Evolutionary conservation across 2,329 filamentous ascomycete genomes (phyloP), one percentile per base, ranked within the genome.

Genomic region (Xylaria sp.): DNA sequence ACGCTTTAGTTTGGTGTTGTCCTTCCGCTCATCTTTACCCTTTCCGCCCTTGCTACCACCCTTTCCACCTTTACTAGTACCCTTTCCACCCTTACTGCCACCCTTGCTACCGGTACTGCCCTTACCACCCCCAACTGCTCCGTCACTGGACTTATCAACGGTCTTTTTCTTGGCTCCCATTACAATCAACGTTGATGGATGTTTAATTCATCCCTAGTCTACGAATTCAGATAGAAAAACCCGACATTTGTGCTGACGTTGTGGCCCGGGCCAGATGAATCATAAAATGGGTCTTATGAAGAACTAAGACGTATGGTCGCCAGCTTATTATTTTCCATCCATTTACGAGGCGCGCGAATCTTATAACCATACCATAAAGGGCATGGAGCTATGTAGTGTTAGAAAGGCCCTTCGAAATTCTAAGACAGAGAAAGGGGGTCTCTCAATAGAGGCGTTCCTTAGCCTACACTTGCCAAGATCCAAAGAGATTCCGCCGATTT

Each of bases 111-210:
- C 60, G n/a, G n/a, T n/a, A n/a, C n/a, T n/a, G n/a, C 54, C 50
- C 50, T 63, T 63, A 9, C 55, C 48, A 6, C 48, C 51, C 4
- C 52, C n/a, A n/a, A n/a, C n/a, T n/a, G n/a, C n/a, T n/a, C n/a
- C n/a, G n/a, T n/a, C n/a, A n/a, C n/a, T n/a, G n/a, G n/a, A 46
- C 53, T 64, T 64, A 4, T 44, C 56, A 2, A 57, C 58, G 54
- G 50, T 59, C 43, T 66, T 67, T 50, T 68, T 67, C 44, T 67
- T 68, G 1, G 60, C 50, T 24, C 46, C 64, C 64, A 68, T 68
- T 4, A 44, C 43, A 38, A 45, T 24, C 42, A 19, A 37, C 51
- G 49, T 47, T 56, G 52, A 39, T 50, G 39, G 21, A 48, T 18
- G 34, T 44, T 47, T 49, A 47, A 17, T 39, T 44, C 7, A 20